Evolutionary conservation across 2,329 filamentous ascomycete genomes (phyloP), one percentile per base, ranked within the genome.

Genomic region (Rhynchosporium graminicola): DNA sequence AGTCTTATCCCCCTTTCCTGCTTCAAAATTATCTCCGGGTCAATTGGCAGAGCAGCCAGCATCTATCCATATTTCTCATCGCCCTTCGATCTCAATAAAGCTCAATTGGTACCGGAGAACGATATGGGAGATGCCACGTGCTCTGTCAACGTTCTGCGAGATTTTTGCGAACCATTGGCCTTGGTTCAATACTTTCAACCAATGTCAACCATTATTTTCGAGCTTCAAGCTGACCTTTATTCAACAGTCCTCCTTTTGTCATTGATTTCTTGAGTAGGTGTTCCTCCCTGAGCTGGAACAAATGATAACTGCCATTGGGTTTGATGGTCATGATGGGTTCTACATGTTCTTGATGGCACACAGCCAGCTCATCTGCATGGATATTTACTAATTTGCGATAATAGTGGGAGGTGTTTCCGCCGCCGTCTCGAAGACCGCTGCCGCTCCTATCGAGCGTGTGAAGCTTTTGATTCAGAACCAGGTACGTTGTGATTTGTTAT

Each of bases 401-500:
- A 77, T 75, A 96, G 92, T 99, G 95, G 95, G 95, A 90, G 95
- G 95, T 97, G 90, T 99, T 75, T 97, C 95, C 78, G 95, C 95
- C 82, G 95, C 95, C 82, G 93, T 99, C 89, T 99, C 95, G 80
- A 99, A 99, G 92, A 99, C 95, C 74, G 95, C 95, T 78, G 95
- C 95, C 79, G 95, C 95, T 83, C 95, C 95, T 83, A 99, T 99
- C 76, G 95, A 99, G 93, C 95, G 95, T 92, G 90, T 99, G 84
- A 99, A 99, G 93, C 95, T 99, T 79, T 91, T 99, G 78, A 96
- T 99, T 85, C 95, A 99, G 88, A 99, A 99, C 87, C 95, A 99
- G 90, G 93, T 97, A 87, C 73, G 92, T 85, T 59, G 2, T 47
- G 29, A 28, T 59, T 54, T 58, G 52, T 48, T 42, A 31, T 50